Percentiles rank a stretch among this genome's conserved stretches.
Conservation (phyloP, 176 grass and related monocot genomes). For the Oropetium thomaeum region DNA sequence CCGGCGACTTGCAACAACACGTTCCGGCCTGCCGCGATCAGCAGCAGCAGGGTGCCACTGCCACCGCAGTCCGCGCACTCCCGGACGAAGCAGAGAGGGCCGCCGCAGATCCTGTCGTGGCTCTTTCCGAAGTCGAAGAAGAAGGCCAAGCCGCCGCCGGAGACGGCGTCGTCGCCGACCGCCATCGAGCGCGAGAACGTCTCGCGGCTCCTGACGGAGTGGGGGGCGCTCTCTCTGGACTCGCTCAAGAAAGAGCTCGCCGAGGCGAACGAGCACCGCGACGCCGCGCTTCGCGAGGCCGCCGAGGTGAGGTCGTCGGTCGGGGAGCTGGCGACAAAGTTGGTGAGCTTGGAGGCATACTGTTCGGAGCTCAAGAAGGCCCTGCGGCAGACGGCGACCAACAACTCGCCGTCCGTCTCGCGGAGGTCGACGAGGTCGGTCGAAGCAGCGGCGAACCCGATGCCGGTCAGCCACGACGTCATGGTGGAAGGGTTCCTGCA, state of each 20-base stretch:
- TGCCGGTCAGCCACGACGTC: constrained; percentile 72
- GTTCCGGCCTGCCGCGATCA: constrained; percentile 16
- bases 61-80: constrained; percentile 27
- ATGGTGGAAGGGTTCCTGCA: constrained; percentile 94
- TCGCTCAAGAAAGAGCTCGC: constrained; percentile 69
- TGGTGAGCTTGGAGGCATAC: constrained; percentile 63
- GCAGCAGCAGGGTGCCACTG: constrained; percentile 26
- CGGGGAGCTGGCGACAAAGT: constrained; percentile 64
- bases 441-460: constrained; percentile 17
- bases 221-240: constrained; percentile 72
- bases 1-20: constrained; percentile 22
- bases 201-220: constrained; percentile 82
- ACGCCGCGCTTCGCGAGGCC: constrained; percentile 66
- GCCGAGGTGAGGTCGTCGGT: constrained; percentile 63
- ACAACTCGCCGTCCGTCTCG: constrained; percentile 39
- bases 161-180: constrained; percentile 31
- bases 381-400: constrained; percentile 55
- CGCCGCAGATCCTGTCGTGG: constrained; percentile 73
- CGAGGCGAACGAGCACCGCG: constrained; percentile 63
- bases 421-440: constrained; percentile 51
- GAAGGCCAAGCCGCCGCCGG: constrained; percentile 52
- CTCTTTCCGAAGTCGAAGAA: constrained; percentile 70
- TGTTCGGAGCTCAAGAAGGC: constrained; percentile 81
- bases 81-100: constrained; percentile 45
- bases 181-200: constrained; percentile 62